phyloP scores from a whole-genome alignment of 2,329 filamentous ascomycete genomes.

The Chaetomium sp. region DNA sequence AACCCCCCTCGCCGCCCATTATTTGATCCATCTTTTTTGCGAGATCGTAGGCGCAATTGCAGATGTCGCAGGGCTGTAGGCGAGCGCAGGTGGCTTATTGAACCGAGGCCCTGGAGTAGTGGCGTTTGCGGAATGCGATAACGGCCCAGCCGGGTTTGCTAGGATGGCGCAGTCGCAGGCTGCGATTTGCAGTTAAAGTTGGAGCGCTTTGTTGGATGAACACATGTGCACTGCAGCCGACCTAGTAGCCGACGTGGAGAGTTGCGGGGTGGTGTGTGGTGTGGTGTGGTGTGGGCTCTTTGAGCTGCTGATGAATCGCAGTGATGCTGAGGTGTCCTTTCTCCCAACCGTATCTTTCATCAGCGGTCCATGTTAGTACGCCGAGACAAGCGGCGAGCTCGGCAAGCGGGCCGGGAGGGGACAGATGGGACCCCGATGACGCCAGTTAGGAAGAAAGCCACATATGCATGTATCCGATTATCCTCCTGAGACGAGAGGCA shows the following conservation, averaged over 20 bases:
- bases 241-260: background rate
- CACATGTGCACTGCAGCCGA: background rate
- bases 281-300: background rate
- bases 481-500: background rate
- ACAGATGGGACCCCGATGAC: background rate
- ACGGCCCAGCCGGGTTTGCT: background rate
- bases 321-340: constrained; percentile 34
- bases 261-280: background rate
- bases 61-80: background rate
- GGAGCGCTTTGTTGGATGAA: background rate
- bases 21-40: constrained; percentile 56
- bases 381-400: constrained; percentile 7
- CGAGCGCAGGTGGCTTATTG: background rate
- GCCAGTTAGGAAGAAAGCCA: constrained; percentile 2
- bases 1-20: constrained; percentile 59
- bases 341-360: constrained; percentile 15
- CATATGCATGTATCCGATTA: constrained; percentile 22
- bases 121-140: background rate
- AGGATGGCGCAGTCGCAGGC: constrained; percentile 1
- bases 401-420: constrained; percentile 3
- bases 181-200: constrained; percentile 15
- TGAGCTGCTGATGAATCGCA: background rate
- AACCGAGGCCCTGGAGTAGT: background rate
- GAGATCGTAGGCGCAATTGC: background rate
- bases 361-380: constrained; percentile 14